These are phyloP conservation scores for Boletus tylopilopsis DNA, from an alignment of 768 basidiomycete genomes.

Conservation along the genomic window DNA sequence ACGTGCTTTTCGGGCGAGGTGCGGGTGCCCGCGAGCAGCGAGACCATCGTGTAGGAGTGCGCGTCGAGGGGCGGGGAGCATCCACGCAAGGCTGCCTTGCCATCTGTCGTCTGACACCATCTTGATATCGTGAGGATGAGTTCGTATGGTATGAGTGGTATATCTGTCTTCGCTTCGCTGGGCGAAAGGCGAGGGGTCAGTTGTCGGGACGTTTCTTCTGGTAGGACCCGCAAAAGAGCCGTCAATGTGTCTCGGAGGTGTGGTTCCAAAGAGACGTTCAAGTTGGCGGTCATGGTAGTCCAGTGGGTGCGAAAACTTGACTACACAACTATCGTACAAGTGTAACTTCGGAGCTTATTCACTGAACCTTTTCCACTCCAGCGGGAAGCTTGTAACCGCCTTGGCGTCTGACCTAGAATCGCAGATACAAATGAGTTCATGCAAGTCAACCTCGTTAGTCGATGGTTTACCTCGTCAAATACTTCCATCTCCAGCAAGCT, in stretches of 20 bases:
- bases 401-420: conserved; percentile 56
- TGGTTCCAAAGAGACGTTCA: conserved; percentile 65
- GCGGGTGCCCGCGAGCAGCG: conserved; percentile 71
- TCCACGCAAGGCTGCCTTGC: conserved; percentile 36
- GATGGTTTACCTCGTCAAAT: conserved; percentile 69
- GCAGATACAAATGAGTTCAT: conserved; percentile 13
- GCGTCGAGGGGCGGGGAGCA: conserved; percentile 45
- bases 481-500: conserved; percentile 78
- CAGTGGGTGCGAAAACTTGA: too few relatives aligned
- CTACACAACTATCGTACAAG: not conserved
- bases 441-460: not conserved
- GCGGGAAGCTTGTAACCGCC: conserved; percentile 61
- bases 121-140: conserved; percentile 56
- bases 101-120: conserved; percentile 62
- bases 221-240: conserved; percentile 44
- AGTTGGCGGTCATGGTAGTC: conserved; percentile 8
- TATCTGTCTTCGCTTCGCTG: not conserved
- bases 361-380: conserved; percentile 51
- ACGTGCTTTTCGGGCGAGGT: conserved; percentile 78
- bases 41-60: conserved; percentile 61
- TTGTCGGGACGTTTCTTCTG: conserved; percentile 39
- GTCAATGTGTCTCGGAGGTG: conserved; percentile 53
- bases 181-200: conserved; percentile 38
- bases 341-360: too few relatives aligned
- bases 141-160: conserved; percentile 57